These are phyloP conservation scores for Aspergillus baeticus DNA, from an alignment of 495 filamentous ascomycete genomes.

Conservation along the genomic window DNA sequence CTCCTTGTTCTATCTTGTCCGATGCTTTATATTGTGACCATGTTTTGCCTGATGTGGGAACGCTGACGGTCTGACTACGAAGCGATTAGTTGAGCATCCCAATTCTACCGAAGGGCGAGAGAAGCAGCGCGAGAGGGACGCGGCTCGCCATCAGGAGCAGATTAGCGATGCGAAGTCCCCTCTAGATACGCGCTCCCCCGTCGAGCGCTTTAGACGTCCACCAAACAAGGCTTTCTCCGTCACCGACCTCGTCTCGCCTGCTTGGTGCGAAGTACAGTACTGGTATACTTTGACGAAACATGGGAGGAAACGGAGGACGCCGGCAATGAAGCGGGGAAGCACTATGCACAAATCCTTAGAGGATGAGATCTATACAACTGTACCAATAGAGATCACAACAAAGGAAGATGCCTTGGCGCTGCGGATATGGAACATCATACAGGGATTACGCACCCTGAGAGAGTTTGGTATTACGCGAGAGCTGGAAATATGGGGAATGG, in stretches of 20 bases:
- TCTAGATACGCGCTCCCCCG: conserved; percentile 51
- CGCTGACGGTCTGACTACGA: conserved; percentile 54
- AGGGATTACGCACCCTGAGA: conserved; percentile 74
- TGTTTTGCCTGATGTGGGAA: background rate
- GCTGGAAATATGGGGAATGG: conserved; percentile 85
- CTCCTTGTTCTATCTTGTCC: conserved; percentile 1
- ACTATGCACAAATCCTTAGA: conserved; percentile 80
- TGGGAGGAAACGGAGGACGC: conserved; percentile 70
- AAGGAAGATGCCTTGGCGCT: conserved; percentile 83
- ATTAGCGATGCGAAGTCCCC: conserved; percentile 8
- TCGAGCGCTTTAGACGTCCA: conserved; percentile 74
- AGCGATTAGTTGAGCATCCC: conserved; percentile 66
- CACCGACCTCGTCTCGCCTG: conserved; percentile 80
- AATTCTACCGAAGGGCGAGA: conserved; percentile 45
- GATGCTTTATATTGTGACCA: conserved; percentile 5
- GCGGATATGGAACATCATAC: conserved; percentile 87
- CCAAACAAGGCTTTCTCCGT: conserved; percentile 84
- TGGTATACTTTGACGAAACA: conserved; percentile 77
- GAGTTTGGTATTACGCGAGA: conserved; percentile 83
- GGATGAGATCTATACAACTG: conserved; percentile 75
- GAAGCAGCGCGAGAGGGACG: conserved; percentile 23
- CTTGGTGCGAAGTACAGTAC: conserved; percentile 97
- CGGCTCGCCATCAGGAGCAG: conserved; percentile 12
- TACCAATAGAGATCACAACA: conserved; percentile 66
- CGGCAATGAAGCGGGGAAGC: conserved; percentile 80